Evolutionary conservation across 306 rosid genomes (phyloP).

Genomic region (Begonia masoniana): DNA sequence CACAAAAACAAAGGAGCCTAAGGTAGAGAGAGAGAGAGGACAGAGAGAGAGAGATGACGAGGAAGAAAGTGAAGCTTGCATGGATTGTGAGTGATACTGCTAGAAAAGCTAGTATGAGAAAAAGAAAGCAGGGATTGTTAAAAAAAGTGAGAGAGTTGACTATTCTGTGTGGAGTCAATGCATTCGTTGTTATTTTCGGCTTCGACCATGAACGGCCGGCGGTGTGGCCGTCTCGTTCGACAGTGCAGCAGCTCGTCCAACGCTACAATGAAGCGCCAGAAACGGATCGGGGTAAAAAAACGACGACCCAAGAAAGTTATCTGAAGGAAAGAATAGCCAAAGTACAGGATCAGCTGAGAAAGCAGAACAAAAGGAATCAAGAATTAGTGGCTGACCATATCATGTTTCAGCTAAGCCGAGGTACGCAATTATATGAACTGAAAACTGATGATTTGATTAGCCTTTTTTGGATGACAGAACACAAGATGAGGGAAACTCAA

Average conservation of each 20-base stretch:
- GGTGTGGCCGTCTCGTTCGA: slow-evolving; percentile 19
- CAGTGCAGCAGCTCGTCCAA: slow-evolving; percentile 8
- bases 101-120: slow-evolving; percentile 18
- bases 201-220: slow-evolving; percentile 3
- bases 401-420: slow-evolving; percentile 14
- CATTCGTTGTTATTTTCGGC: slow-evolving; percentile 11
- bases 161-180: slow-evolving; percentile 20
- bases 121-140: slow-evolving; percentile 16
- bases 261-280: slow-evolving; percentile 14
- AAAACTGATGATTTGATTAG: slow-evolving; percentile 2
- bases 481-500: slow-evolving; percentile 3
- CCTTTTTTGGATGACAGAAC: slow-evolving; percentile 6
- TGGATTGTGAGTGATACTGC: slow-evolving; percentile 21
- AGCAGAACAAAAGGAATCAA: slow-evolving; percentile 8
- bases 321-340: slow-evolving; percentile 16
- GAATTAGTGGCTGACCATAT: slow-evolving; percentile 11
- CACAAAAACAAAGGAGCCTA: background rate
- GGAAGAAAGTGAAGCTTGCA: slow-evolving; percentile 16
- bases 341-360: slow-evolving; percentile 10
- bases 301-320: slow-evolving; percentile 21
- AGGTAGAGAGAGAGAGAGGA: background rate
- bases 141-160: slow-evolving; percentile 27
- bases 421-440: slow-evolving; percentile 9
- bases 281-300: slow-evolving; percentile 14
- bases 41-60: slow-evolving; percentile 11